Evolutionary conservation across 805 yeast genomes (phyloP).

Genomic region (Kurtzmaniella fragi): DNA sequence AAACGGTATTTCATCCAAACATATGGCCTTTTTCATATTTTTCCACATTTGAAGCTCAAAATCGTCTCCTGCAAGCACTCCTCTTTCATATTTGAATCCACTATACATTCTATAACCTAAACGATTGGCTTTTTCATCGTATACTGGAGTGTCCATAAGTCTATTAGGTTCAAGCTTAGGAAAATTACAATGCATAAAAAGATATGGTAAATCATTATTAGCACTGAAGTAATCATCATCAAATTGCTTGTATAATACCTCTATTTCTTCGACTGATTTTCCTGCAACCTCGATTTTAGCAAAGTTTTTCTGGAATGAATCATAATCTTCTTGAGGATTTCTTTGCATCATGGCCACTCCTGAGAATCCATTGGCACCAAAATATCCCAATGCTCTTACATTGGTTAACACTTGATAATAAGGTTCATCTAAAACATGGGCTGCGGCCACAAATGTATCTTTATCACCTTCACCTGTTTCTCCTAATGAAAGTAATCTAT

Average conservation of each 20-base stretch:
- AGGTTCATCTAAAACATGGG: conserved; percentile 6
- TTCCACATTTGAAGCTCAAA: conserved; percentile 11
- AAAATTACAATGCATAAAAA: conserved; percentile 12
- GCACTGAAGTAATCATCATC: conserved; percentile 3
- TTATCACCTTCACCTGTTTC: conserved; percentile 19
- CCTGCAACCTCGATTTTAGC: background rate
- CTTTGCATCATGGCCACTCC: conserved; percentile 27
- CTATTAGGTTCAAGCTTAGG: conserved; percentile 14
- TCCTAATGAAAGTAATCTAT: conserved; percentile 13
- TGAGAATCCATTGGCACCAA: conserved; percentile 22
- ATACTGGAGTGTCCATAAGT: conserved; percentile 3
- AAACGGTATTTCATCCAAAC: conserved; percentile 7
- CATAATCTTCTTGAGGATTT: conserved; percentile 24
- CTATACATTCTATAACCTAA: conserved; percentile 9
- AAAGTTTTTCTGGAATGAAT: conserved; percentile 5
- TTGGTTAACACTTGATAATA: conserved; percentile 14
- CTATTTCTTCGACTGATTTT: background rate
- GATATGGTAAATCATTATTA: conserved; percentile 8
- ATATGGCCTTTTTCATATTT: conserved; percentile 5
- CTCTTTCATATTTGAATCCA: conserved; percentile 3
- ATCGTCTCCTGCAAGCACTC: conserved; percentile 3
- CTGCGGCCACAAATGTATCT: conserved; percentile 16
- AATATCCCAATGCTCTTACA: conserved; percentile 12
- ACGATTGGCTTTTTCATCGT: conserved; percentile 7
- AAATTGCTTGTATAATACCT: background rate